Percentiles rank a stretch among this genome's conserved stretches.
Conservation (phyloP, 352 stramenopile genomes). For the Pythium grandisporangium region DNA sequence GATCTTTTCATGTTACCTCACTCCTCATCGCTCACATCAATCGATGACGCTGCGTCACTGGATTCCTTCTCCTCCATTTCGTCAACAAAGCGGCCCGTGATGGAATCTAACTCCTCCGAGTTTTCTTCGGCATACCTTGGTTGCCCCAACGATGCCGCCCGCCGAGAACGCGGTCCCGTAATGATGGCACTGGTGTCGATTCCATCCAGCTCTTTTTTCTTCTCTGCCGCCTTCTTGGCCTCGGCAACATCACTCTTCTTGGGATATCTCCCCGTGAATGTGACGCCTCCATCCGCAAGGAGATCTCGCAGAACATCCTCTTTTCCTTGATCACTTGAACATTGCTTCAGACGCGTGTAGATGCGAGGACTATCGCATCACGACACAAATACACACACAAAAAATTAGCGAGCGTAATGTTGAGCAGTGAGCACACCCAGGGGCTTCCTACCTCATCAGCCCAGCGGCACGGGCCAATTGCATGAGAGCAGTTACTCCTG, state of each 20-base stretch:
- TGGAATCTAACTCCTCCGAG: neutral
- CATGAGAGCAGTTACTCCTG: conserved; percentile 51
- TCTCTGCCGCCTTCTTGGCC: conserved; percentile 58
- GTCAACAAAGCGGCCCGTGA: conserved; percentile 4
- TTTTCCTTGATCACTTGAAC: conserved; percentile 24
- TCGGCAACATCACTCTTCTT: conserved; percentile 49
- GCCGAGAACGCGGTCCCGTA: conserved; percentile 11
- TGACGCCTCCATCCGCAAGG: conserved; percentile 28
- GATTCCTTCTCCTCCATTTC: conserved; percentile 13
- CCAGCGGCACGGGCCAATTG: conserved; percentile 57
- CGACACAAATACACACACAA: too few relatives aligned
- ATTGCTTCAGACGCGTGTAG: conserved; percentile 48
- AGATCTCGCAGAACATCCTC: conserved; percentile 53
- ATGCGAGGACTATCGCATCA: too few relatives aligned
- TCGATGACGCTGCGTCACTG: conserved; percentile 6
- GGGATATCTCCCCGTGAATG: conserved; percentile 54
- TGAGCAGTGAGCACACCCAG: too few relatives aligned
- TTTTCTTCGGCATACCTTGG: conserved; percentile 8
- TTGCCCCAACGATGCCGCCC: conserved; percentile 2
- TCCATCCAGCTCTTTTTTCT: conserved; percentile 68
- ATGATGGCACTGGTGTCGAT: conserved; percentile 82
- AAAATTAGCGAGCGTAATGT: too few relatives aligned
- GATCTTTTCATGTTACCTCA: too few relatives aligned
- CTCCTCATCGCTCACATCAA: too few relatives aligned
- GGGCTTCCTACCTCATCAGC: conserved; percentile 49